phyloP scores from a whole-genome alignment of 441 rosid genomes.

The Populus hybrid region DNA sequence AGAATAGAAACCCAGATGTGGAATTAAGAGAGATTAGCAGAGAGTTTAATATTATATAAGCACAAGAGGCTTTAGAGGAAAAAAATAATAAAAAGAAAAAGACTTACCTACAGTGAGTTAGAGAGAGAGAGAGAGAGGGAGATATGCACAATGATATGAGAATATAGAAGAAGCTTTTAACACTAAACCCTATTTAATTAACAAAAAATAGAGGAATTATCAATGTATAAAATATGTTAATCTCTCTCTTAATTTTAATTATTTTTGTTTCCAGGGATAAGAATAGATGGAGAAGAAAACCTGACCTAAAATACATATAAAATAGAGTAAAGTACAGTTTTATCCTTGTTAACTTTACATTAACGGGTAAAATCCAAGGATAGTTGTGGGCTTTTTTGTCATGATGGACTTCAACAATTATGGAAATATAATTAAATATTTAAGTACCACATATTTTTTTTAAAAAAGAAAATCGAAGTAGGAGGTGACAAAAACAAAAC shows the following conservation, averaged over 20 bases:
- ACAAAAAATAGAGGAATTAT: constrained; percentile 16
- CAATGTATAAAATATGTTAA: neutral
- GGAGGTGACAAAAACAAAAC: constrained; percentile 13
- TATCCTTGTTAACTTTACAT: neutral
- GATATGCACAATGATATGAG: constrained; percentile 33
- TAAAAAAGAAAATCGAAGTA: neutral
- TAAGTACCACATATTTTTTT: neutral
- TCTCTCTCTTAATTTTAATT: constrained; percentile 10
- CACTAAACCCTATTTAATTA: constrained; percentile 26
- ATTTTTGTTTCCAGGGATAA: neutral
- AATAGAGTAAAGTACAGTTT: neutral
- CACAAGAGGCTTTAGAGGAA: neutral
- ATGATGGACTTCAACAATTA: neutral
- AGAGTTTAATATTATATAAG: constrained; percentile 18
- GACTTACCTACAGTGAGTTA: constrained; percentile 43
- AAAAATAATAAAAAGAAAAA: neutral
- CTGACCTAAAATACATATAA: constrained; percentile 1
- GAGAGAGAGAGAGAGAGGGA: constrained; percentile 37
- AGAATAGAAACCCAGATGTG: constrained; percentile 56
- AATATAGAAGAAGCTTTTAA: constrained; percentile 31
- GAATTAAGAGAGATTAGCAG: constrained; percentile 19
- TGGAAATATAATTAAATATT: neutral
- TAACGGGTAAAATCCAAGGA: neutral
- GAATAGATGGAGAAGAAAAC: neutral
- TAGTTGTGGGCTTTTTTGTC: constrained; percentile 1